These are phyloP conservation scores for Nannochloropsis oceanica DNA, from an alignment of 108 stramenopile genomes.

Conservation along the genomic window DNA sequence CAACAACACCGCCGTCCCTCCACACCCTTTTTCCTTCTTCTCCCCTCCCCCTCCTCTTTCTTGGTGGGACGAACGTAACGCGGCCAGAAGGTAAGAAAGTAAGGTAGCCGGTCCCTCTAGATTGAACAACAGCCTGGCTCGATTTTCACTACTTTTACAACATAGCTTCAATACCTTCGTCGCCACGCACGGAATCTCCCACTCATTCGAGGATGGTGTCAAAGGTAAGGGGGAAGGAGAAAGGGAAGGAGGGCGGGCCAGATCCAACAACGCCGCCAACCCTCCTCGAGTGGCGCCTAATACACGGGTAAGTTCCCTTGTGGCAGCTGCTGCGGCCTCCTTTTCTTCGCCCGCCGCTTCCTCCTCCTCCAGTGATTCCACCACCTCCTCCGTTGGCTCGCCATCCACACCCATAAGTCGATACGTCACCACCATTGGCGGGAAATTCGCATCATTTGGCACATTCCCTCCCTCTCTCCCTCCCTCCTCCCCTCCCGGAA, in stretches of 20 bases:
- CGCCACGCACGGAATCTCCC: neutral
- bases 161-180: neutral
- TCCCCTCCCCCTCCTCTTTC: neutral
- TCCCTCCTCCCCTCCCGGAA: conserved; percentile 10
- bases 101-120: neutral
- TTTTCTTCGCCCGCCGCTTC: neutral
- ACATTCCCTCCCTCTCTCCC: neutral
- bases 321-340: neutral
- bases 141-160: neutral
- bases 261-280: neutral
- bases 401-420: conserved; percentile 26
- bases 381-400: conserved; percentile 27
- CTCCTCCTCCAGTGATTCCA: conserved; percentile 10
- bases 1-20: neutral
- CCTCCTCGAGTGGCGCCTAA: neutral
- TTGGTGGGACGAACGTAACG: neutral
- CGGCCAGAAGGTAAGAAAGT: neutral
- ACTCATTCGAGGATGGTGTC: neutral
- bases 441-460: neutral
- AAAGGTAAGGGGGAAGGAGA: no score
- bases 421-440: conserved; percentile 27
- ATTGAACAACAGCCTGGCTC: neutral
- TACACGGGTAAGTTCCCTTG: neutral
- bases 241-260: neutral
- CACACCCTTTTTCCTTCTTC: no score